phyloP scores from a whole-genome alignment of 164 flowering plant species.

The Vitis riparia region DNA sequence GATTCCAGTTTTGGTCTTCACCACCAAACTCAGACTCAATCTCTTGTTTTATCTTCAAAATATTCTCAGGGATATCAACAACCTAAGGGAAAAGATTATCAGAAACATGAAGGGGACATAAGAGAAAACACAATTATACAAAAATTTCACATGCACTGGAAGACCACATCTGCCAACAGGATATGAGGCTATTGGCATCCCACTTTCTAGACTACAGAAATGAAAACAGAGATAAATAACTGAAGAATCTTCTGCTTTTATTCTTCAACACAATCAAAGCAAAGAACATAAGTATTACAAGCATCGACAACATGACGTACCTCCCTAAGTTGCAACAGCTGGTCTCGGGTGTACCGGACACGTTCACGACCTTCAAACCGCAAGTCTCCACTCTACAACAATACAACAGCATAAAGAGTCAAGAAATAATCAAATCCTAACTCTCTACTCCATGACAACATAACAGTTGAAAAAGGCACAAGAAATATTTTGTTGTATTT shows the following conservation, averaged over 20 bases:
- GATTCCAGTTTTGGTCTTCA: conserved; percentile 78
- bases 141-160: too few relatives aligned
- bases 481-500: too few relatives aligned
- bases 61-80: conserved; percentile 54
- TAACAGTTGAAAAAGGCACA: too few relatives aligned
- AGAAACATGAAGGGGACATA: too few relatives aligned
- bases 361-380: conserved; percentile 62
- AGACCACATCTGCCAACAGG: too few relatives aligned
- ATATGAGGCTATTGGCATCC: too few relatives aligned
- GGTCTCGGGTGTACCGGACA: conserved; percentile 57
- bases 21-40: conserved; percentile 73
- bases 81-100: conserved; percentile 26
- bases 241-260: too few relatives aligned
- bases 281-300: neutral
- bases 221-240: too few relatives aligned
- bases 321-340: conserved; percentile 64
- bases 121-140: too few relatives aligned
- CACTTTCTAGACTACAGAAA: too few relatives aligned
- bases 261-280: too few relatives aligned
- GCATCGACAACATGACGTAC: conserved; percentile 19
- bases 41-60: conserved; percentile 73
- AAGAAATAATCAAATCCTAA: neutral
- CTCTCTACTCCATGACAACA: too few relatives aligned
- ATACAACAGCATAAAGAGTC: conserved; percentile 3
- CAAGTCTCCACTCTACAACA: conserved; percentile 42